These are phyloP conservation scores for Backusella liffmaniae DNA, from an alignment of 192 early-diverging fungal species.

Conservation along the genomic window DNA sequence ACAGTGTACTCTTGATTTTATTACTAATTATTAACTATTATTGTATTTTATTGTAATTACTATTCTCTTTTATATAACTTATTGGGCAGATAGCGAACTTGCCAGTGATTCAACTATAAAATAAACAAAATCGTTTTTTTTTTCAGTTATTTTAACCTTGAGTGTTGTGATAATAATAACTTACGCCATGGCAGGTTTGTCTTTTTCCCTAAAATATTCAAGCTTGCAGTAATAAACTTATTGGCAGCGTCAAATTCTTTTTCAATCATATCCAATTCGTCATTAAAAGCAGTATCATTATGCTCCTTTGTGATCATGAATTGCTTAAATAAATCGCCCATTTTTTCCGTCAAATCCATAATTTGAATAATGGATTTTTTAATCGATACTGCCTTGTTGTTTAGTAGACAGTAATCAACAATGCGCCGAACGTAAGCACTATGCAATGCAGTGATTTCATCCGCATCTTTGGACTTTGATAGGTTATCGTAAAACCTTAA, in stretches of 20 bases:
- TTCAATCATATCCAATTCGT: slow-evolving; percentile 12
- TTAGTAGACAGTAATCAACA: slow-evolving; percentile 38
- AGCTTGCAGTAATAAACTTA: slow-evolving; percentile 27
- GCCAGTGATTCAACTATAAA: slow-evolving; percentile 12
- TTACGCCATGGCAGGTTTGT: slow-evolving; percentile 33
- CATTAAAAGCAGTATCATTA: neutral
- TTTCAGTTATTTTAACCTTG: neutral
- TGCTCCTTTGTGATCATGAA: neutral
- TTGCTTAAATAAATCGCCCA: slow-evolving; percentile 7
- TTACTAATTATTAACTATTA: neutral
- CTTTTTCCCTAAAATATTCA: slow-evolving; percentile 37
- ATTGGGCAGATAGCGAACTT: neutral
- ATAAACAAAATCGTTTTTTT: neutral
- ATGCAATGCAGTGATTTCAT: slow-evolving; percentile 40
- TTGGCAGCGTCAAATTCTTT: slow-evolving; percentile 24
- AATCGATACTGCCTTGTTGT: slow-evolving; percentile 21
- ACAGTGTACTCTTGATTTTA: neutral
- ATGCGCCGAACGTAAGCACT: slow-evolving; percentile 28
- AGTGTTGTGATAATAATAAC: neutral
- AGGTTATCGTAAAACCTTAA: slow-evolving; percentile 26
- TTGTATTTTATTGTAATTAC: neutral
- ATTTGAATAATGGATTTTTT: slow-evolving; percentile 26
- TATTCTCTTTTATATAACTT: neutral
- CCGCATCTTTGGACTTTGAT: slow-evolving; percentile 25
- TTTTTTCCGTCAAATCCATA: slow-evolving; percentile 20